phyloP scores from a whole-genome alignment of 495 filamentous ascomycete species.

The Xylaria sp. region DNA sequence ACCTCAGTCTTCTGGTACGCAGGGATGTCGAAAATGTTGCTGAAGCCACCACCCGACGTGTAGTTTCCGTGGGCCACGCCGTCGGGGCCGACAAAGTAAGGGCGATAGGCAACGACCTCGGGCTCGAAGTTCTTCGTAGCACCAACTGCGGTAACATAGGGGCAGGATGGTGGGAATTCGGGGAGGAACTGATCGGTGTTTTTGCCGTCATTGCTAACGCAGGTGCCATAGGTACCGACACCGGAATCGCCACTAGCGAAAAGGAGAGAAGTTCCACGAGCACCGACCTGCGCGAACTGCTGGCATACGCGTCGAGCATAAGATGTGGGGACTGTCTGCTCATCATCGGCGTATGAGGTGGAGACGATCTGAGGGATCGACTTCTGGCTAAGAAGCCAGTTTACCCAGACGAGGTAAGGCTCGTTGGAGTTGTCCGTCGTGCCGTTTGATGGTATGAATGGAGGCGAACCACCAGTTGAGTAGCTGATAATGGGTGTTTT shows the following conservation, averaged over 20 bases:
- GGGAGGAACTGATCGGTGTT: slow-evolving; percentile 73
- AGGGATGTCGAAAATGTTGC: slow-evolving; percentile 67
- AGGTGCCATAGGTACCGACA: slow-evolving; percentile 65
- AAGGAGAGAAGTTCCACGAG: slow-evolving; percentile 77
- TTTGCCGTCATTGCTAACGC: slow-evolving; percentile 71
- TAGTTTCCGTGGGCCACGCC: slow-evolving; percentile 39
- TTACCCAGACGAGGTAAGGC: slow-evolving; percentile 77
- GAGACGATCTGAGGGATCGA: slow-evolving; percentile 75
- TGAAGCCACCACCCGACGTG: slow-evolving; percentile 72
- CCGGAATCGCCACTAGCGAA: slow-evolving; percentile 77
- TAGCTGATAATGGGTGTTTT: slow-evolving; percentile 50
- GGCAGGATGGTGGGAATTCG: slow-evolving; percentile 73
- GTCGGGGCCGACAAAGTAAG: slow-evolving; percentile 37
- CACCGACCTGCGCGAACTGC: slow-evolving; percentile 68
- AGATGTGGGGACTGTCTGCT: slow-evolving; percentile 71
- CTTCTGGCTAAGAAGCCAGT: slow-evolving; percentile 56
- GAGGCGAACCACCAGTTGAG: slow-evolving; percentile 52
- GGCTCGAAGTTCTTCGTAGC: slow-evolving; percentile 67
- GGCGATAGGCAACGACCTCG: slow-evolving; percentile 60
- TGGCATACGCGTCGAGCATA: slow-evolving; percentile 77
- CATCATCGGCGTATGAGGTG: slow-evolving; percentile 83
- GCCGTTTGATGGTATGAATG: slow-evolving; percentile 35
- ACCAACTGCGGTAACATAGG: slow-evolving; percentile 78
- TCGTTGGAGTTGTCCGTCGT: slow-evolving; percentile 68
- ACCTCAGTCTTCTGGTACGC: slow-evolving; percentile 67